A percentile compares a stretch with the other conserved stretches of the same genome.
phyloP scores from a whole-genome alignment of 352 stramenopile genomes.

The Phytophthora sp. region DNA sequence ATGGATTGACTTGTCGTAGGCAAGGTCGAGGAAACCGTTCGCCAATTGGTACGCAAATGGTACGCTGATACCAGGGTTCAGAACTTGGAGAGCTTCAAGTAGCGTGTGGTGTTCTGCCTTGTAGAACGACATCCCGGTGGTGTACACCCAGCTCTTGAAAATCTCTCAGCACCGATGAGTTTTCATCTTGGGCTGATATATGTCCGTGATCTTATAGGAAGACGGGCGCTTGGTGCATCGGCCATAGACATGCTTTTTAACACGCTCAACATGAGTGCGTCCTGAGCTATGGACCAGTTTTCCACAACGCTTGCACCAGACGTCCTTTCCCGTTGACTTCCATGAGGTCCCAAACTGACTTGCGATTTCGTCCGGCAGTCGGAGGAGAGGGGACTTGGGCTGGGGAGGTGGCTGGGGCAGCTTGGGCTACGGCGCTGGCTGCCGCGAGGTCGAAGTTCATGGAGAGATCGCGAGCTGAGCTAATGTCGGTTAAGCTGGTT shows the following conservation, averaged over 20 bases:
- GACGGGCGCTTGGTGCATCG: not conserved
- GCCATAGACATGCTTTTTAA: not conserved
- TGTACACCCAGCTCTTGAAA: not conserved
- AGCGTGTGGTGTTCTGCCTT: not conserved
- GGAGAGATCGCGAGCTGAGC: too few species aligned
- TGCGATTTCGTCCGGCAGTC: too few species aligned
- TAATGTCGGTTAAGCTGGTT: too few species aligned
- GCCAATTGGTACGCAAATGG: not conserved
- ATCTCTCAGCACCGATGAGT: not conserved
- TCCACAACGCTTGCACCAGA: not conserved
- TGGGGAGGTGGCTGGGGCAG: too few species aligned
- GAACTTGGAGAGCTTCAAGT: not conserved
- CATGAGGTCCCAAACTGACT: too few species aligned
- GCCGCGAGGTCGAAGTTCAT: too few species aligned
- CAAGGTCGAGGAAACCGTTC: not conserved
- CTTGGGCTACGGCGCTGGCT: too few species aligned
- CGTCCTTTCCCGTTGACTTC: too few species aligned
- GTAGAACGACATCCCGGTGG: not conserved
- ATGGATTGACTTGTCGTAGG: not conserved
- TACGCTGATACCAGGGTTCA: not conserved
- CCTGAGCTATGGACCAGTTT: not conserved
- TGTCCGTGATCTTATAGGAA: not conserved
- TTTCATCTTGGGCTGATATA: not conserved
- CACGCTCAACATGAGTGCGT: not conserved
- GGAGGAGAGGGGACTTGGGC: too few species aligned